Base-by-base conservation (phyloP, 2,329 filamentous ascomycete genomes). In the Colletotrichum sp. region DNA sequence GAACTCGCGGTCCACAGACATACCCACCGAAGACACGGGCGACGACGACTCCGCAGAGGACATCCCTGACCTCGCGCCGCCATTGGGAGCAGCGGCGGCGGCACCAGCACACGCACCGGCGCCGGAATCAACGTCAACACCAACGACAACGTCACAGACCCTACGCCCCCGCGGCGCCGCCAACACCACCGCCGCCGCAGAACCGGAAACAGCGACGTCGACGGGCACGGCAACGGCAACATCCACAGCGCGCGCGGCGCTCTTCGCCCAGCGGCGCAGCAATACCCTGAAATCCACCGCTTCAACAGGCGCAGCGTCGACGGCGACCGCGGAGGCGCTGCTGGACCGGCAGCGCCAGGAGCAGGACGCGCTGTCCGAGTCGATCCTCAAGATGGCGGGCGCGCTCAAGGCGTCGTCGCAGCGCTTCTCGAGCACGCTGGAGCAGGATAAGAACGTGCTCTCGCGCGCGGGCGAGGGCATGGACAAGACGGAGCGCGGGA, bases 331-430 rank as follows among this genome's bases (percentile, higher is more conserved):
- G 1, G 95, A 98, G 86, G 90, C 92, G 1, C 90, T 96, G 36
- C 90, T 98, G 59, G 92, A 95, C 80, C 90, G 94, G 81, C 92
- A 98, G 81, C 93, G 95, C 69, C 88, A 88, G 70, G 95, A 98
- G 86, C 96, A 98, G 84, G 95, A 98, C 83, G 88, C 90, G 39
- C 90, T 99, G 5, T 96, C 96, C 0, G 89, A 91, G 49, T 96
- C 95, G 9, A 93, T 99, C n/a, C 89, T 98, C 26, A 87, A 90
- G 60, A 94, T 98, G 86, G 96, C 96, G 1, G 88, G 90, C 26
- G 91, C 94, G 65, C 90, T 98, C 52, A 98, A 98, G 83, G 86
- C 91, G 64, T 95, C 93, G 49, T 95, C 95, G 6, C 87, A 93
- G 70, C 89, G 91, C 5, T 97, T 98, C 85, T 90, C 93, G 26